Base-by-base conservation (phyloP, 2,329 filamentous ascomycete genomes). In the Trichoderma sp. region DNA sequence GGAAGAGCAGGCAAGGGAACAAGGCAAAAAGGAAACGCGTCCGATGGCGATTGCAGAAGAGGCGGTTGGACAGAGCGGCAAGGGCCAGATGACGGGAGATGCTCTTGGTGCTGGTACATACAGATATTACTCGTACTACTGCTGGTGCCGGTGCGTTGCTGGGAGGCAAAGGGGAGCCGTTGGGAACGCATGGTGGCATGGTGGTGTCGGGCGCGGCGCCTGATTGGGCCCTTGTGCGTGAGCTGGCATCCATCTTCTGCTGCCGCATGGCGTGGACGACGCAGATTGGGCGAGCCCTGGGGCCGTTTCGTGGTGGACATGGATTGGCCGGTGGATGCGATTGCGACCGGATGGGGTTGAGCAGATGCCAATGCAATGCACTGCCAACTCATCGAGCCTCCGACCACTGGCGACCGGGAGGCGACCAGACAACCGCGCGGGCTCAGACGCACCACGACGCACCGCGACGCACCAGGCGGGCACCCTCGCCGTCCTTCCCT, bases 141-240 rank as follows among this genome's bases (percentile, higher is more conserved):
- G 30, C 34, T 39, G 21, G 30, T 55, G 30, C 57, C n/a, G 56
- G 43, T 60, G 57, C 26, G 21, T 56, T 39, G 45, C 57, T 51
- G 57, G 47, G 57, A 50, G 59, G 43, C 50, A 41, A 39, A 19
- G 60, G 43, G 43, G 50, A 34, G 51, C 41, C 43, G 41, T 55
- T 54, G 59, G 59, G 54, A 57, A 57, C 26, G 61, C 44, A 64
- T 65, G 63, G 63, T 48, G 56, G 63, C 52, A 64, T 65, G 63
- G 63, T 55, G 56, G 63, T 65, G 56, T 54, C 47, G 56, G 57
- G 43, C 55, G 51, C 55, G 43, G 71, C 71, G 70, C 68, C 69
- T 75, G 73, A 75, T 75, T 74, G 72, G 72, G 67, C 63, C 67
- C 47, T 58, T 51, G 34, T 67, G 60, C 64, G 67, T 70, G 69